Conservation (phyloP, 2,329 filamentous ascomycete species). For the Talaromyces piceae region DNA sequence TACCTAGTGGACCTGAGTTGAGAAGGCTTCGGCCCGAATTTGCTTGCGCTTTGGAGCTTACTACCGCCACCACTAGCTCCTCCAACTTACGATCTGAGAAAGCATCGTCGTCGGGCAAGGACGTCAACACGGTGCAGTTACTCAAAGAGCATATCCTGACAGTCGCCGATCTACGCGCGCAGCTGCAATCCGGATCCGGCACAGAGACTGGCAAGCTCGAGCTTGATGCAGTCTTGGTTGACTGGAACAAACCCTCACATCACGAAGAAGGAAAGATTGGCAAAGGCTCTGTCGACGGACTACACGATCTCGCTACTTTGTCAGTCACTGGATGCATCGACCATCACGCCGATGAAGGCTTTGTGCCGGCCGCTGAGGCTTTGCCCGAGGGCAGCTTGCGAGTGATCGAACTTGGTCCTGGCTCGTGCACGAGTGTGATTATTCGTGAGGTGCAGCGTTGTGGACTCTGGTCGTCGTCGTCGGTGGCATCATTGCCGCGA, state of each 20-base stretch:
- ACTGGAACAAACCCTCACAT: constrained; percentile 42
- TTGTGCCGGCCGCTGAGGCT: constrained; percentile 33
- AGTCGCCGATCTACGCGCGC: constrained; percentile 27
- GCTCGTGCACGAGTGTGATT: constrained; percentile 54
- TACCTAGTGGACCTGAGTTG: constrained; percentile 41
- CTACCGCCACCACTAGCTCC: too few species aligned
- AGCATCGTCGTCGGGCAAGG: background rate
- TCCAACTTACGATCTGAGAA: constrained; percentile 5
- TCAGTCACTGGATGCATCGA: constrained; percentile 51
- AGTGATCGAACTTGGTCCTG: constrained; percentile 46
- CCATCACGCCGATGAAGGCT: constrained; percentile 54
- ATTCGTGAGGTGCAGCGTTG: constrained; percentile 43
- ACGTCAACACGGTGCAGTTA: constrained; percentile 16
- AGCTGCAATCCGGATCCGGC: constrained; percentile 15
- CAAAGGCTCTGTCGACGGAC: constrained; percentile 41
- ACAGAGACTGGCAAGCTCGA: constrained; percentile 12
- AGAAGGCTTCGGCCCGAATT: constrained; percentile 51
- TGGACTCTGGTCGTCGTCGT: constrained; percentile 29
- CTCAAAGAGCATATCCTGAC: constrained; percentile 33
- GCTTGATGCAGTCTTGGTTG: constrained; percentile 25
- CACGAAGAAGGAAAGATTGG: constrained; percentile 24
- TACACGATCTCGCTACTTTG: constrained; percentile 33
- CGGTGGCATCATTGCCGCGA: background rate
- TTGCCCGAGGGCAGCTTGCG: constrained; percentile 40
- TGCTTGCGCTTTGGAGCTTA: constrained; percentile 47